These are phyloP conservation scores for Clathrospora elynae DNA, from an alignment of 2,329 filamentous ascomycete species.

Conservation along the genomic window DNA sequence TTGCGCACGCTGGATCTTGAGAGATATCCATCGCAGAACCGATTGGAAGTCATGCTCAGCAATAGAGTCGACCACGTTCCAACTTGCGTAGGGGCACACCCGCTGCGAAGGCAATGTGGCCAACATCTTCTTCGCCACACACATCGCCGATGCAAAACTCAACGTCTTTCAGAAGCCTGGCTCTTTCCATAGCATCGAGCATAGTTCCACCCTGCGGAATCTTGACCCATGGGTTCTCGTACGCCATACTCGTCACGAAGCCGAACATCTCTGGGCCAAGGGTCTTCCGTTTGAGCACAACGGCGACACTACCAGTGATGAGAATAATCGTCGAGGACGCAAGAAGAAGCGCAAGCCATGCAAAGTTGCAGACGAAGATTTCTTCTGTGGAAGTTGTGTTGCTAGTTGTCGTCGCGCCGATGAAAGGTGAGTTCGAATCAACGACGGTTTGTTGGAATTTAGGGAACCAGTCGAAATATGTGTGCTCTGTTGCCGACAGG, in stretches of 20 bases:
- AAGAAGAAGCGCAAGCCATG: constrained; percentile 38
- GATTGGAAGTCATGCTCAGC: constrained; percentile 12
- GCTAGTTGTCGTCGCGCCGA: constrained; percentile 35
- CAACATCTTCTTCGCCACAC: constrained; percentile 31
- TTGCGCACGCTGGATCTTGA: too few relatives aligned
- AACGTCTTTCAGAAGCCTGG: constrained; percentile 41
- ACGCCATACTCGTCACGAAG: constrained; percentile 47
- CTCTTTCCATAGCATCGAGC: constrained; percentile 42
- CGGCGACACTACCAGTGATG: constrained; percentile 18
- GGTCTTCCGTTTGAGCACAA: constrained; percentile 35
- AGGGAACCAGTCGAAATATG: constrained; percentile 26
- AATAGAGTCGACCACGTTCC: constrained; percentile 36
- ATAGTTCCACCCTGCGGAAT: constrained; percentile 37
- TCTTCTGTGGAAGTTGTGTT: constrained; percentile 13
- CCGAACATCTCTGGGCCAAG: constrained; percentile 45
- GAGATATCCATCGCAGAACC: too few relatives aligned
- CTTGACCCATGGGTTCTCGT: constrained; percentile 41
- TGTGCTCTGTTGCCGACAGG: constrained; percentile 16
- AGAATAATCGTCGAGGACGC: constrained; percentile 25
- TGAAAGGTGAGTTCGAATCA: constrained; percentile 31
- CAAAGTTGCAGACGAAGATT: constrained; percentile 36
- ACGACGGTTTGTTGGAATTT: constrained; percentile 9
- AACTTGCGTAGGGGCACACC: constrained; percentile 35
- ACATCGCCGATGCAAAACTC: constrained; percentile 43
- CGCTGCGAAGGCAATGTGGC: constrained; percentile 46